Evolutionary conservation across 1,284 basidiomycete genomes (phyloP), one percentile per base, ranked within the genome.

Genomic region (Rhodotorula sp.): DNA sequence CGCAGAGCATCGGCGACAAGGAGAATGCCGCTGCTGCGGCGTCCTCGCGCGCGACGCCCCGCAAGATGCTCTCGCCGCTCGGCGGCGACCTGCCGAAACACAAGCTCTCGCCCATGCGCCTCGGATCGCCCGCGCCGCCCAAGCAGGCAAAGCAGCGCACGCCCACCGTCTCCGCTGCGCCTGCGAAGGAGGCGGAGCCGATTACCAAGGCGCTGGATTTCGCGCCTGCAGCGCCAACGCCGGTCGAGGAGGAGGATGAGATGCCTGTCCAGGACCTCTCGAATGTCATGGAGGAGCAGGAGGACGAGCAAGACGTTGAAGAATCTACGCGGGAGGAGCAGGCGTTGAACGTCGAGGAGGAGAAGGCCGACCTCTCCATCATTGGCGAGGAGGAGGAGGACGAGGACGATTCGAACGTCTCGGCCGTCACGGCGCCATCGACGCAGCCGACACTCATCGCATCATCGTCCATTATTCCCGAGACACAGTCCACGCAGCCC

Each of bases 311-410:
- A 7, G 63, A 58, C 15, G 65, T 46, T 8, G 37, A n/a, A n/a
- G n/a, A n/a, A n/a, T n/a, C n/a, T n/a, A n/a, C n/a, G n/a, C n/a
- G n/a, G n/a, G n/a, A 25, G 58, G 10, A 46, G 41, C 22, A 51
- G n/a, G 46, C 32, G 12, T 34, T 41, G 5, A 39, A 37, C 21
- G 13, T 25, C 25, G 61, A 58, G 25, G 69, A 66, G 48, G 62
- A 63, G 15, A 64, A 67, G 44, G 69, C 62, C 10, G 62, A 76
- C 27, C 60, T 76, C 8, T 73, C 74, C 5, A 73, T 73, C 46
- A 76, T 76, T 48, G 74, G 74, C 64, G 74, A 73, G 32, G 70
- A 74, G 37, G 70, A 70, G 25, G 73, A 72, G n/a, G 70, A 72
- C 13, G 73, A 74, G 50, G 70, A 61, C 34, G 46, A 41, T 19